A percentile compares a stretch with the other conserved stretches of the same genome.
These are phyloP conservation scores for Eucalyptus curtisii DNA, from an alignment of 345 rosid genomes.

Conservation along the genomic window DNA sequence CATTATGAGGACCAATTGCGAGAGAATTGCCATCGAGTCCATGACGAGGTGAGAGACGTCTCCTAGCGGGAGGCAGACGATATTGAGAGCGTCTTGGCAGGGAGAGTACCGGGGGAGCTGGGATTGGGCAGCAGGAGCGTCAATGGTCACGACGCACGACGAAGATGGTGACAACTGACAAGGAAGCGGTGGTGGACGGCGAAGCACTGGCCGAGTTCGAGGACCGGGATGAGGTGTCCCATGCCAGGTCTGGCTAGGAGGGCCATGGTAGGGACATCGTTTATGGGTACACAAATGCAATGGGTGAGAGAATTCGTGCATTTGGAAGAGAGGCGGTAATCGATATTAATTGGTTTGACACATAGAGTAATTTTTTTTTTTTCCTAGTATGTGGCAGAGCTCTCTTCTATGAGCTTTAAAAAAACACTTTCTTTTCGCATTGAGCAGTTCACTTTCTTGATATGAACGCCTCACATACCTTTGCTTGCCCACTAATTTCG, in stretches of 20 bases:
- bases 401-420: neutral
- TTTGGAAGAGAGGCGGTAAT: neutral
- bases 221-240: slow-evolving; percentile 32
- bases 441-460: neutral
- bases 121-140: neutral
- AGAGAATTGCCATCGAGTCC: neutral
- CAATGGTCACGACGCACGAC: neutral
- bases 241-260: slow-evolving; percentile 33
- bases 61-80: slow-evolving; percentile 3
- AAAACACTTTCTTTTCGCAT: neutral
- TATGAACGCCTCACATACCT: neutral
- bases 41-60: slow-evolving; percentile 8
- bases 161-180: slow-evolving; percentile 20
- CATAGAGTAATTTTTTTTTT: neutral
- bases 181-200: slow-evolving; percentile 4
- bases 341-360: neutral
- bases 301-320: neutral
- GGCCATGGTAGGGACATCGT: neutral
- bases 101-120: neutral
- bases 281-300: neutral
- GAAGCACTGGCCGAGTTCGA: slow-evolving; percentile 26
- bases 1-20: neutral
- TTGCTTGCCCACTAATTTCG: neutral
- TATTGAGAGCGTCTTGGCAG: neutral
- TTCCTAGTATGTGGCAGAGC: neutral